A percentile compares a stretch with the other conserved stretches of the same genome.
Evolutionary conservation across 2,329 filamentous ascomycete genomes (phyloP).

Genomic region (Coniochaeta sp.): DNA sequence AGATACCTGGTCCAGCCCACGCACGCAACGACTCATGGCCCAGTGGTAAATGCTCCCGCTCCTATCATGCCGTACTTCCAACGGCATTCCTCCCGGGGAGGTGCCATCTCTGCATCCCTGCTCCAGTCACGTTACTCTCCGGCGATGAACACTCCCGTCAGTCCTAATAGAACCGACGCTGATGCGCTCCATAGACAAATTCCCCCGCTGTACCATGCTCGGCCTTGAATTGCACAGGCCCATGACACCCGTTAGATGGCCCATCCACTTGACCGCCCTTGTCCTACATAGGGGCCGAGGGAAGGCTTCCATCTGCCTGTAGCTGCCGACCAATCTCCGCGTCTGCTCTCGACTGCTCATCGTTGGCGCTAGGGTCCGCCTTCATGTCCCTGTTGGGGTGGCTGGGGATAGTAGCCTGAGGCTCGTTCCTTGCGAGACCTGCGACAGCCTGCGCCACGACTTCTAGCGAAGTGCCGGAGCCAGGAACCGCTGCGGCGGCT

Average conservation of each 20-base stretch:
- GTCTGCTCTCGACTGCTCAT: constrained; percentile 37
- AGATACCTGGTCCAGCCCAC: constrained; percentile 5
- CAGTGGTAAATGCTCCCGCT: background rate
- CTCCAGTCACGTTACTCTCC: background rate
- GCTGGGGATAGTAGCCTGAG: constrained; percentile 10
- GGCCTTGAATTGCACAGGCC: too few relatives aligned
- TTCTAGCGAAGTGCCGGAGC: constrained; percentile 28
- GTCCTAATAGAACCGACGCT: too few relatives aligned
- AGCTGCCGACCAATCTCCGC: constrained; percentile 51
- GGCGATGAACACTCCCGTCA: background rate
- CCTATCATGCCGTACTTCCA: too few relatives aligned
- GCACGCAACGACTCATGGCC: background rate
- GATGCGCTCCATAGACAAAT: too few relatives aligned
- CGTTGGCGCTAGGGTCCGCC: constrained; percentile 21
- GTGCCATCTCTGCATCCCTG: background rate
- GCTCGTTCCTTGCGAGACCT: constrained; percentile 16
- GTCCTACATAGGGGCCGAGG: constrained; percentile 25
- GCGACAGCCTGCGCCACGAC: constrained; percentile 42
- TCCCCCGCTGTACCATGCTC: too few relatives aligned
- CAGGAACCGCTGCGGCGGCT: constrained; percentile 7
- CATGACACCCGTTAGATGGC: too few relatives aligned
- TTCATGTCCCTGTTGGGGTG: constrained; percentile 26
- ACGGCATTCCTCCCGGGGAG: background rate
- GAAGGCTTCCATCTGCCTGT: constrained; percentile 26
- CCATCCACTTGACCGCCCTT: background rate